These are phyloP conservation scores for Nothophaeocryptopus gaeumannii DNA, from an alignment of 2,329 filamentous ascomycete species.

Conservation along the genomic window DNA sequence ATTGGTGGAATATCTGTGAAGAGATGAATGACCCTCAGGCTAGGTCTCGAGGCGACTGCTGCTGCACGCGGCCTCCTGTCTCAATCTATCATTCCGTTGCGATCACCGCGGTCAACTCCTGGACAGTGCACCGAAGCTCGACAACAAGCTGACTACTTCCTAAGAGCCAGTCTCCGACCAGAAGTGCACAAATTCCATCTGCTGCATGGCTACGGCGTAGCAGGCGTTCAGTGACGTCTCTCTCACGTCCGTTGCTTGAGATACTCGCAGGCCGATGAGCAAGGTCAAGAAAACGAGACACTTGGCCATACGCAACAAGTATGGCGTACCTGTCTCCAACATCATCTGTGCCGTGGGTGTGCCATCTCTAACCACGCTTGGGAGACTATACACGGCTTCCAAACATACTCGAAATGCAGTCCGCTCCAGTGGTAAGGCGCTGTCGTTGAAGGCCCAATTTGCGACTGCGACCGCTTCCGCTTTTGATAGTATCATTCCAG, in stretches of 20 bases:
- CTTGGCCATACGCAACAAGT: constrained; percentile 12
- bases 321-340: constrained; percentile 11
- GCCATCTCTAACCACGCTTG: not conserved
- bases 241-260: constrained; percentile 2
- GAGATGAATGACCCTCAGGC: not conserved
- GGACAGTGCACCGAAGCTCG: constrained; percentile 2
- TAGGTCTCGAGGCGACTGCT: too few relatives aligned
- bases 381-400: constrained; percentile 12
- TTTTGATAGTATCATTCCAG: constrained; percentile 7
- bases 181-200: constrained; percentile 12
- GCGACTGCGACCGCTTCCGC: constrained; percentile 6
- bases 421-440: constrained; percentile 7
- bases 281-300: constrained; percentile 14
- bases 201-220: constrained; percentile 11
- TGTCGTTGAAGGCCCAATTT: constrained; percentile 9
- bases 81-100: too few relatives aligned
- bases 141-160: constrained; percentile 6
- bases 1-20: constrained; percentile 2
- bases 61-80: too few relatives aligned
- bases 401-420: constrained; percentile 18
- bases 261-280: constrained; percentile 11
- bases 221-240: constrained; percentile 2
- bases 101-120: not conserved
- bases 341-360: constrained; percentile 4
- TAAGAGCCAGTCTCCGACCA: constrained; percentile 12